Evolutionary conservation across 306 rosid genomes (phyloP).

Genomic region (Fragaria vesca): DNA sequence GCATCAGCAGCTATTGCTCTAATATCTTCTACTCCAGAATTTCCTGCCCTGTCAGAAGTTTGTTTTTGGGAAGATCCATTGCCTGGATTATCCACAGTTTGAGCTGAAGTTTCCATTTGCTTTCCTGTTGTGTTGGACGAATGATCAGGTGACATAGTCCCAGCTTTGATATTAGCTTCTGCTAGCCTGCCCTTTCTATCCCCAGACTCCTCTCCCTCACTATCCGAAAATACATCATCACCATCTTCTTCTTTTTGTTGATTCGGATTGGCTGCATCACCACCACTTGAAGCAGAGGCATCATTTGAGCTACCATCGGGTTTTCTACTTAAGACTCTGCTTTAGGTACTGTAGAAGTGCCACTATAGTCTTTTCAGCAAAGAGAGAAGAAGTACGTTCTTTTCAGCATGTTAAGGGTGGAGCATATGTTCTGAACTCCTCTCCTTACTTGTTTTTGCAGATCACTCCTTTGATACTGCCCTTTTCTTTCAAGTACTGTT

Average conservation of each 20-base stretch:
- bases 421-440: no score
- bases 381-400: no score
- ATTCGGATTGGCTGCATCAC: slow-evolving; percentile 36
- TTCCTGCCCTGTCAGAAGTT: slow-evolving; percentile 27
- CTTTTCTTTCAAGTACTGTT: no score
- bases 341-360: slow-evolving; percentile 40
- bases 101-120: slow-evolving; percentile 32
- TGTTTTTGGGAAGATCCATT: slow-evolving; percentile 34
- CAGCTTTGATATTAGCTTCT: slow-evolving; percentile 26
- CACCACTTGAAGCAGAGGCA: slow-evolving; percentile 27
- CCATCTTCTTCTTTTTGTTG: slow-evolving; percentile 42
- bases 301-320: slow-evolving; percentile 38
- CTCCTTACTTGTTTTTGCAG: no score
- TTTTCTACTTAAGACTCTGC: slow-evolving; percentile 45
- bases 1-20: slow-evolving; percentile 97
- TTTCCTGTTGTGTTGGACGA: slow-evolving; percentile 38
- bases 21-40: slow-evolving; percentile 49
- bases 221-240: slow-evolving; percentile 85
- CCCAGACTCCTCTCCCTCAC: slow-evolving; percentile 66
- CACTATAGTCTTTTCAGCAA: slow-evolving; percentile 44
- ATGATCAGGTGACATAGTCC: slow-evolving; percentile 33
- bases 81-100: slow-evolving; percentile 24
- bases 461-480: no score
- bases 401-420: no score
- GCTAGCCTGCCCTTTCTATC: slow-evolving; percentile 25